Percentiles rank a stretch among this genome's conserved stretches.
These are phyloP conservation scores for Tylopilus felleus DNA, from an alignment of 768 basidiomycete species.

Conservation along the genomic window DNA sequence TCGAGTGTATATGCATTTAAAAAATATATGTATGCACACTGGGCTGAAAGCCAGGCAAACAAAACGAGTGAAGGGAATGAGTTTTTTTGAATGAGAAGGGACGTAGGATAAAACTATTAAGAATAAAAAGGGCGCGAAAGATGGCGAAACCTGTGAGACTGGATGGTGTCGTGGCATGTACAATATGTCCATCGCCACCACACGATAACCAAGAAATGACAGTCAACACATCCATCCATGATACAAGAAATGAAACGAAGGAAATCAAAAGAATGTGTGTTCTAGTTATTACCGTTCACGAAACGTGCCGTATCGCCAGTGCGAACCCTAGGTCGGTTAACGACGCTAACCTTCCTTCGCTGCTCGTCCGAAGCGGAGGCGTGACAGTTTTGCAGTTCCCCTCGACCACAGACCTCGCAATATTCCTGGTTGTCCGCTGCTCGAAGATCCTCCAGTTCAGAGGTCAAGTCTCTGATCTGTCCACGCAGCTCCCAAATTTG, in stretches of 20 bases:
- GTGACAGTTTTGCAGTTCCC: constrained; percentile 21
- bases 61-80: constrained; percentile 20
- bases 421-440: constrained; percentile 39
- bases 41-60: constrained; percentile 23
- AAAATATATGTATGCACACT: constrained; percentile 25
- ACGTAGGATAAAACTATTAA: constrained; percentile 29
- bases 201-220: constrained; percentile 16
- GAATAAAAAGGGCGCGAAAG: constrained; percentile 10
- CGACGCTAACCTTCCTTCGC: constrained; percentile 36
- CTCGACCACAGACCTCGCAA: constrained; percentile 64
- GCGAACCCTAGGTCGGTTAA: constrained; percentile 63
- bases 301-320: constrained; percentile 67
- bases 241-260: constrained; percentile 9
- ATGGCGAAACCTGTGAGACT: constrained; percentile 2
- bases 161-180: constrained; percentile 13
- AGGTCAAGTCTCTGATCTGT: constrained; percentile 67
- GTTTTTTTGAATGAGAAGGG: constrained; percentile 20
- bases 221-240: constrained; percentile 14
- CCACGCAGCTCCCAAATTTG: constrained; percentile 75
- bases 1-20: constrained; percentile 17
- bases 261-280: constrained; percentile 14
- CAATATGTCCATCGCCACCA: constrained; percentile 6
- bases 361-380: constrained; percentile 16
- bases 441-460: constrained; percentile 60
- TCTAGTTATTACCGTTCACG: constrained; percentile 39